Evolutionary conservation across 345 rosid genomes (phyloP).

Genomic region (Eucalyptus tenuipes): DNA sequence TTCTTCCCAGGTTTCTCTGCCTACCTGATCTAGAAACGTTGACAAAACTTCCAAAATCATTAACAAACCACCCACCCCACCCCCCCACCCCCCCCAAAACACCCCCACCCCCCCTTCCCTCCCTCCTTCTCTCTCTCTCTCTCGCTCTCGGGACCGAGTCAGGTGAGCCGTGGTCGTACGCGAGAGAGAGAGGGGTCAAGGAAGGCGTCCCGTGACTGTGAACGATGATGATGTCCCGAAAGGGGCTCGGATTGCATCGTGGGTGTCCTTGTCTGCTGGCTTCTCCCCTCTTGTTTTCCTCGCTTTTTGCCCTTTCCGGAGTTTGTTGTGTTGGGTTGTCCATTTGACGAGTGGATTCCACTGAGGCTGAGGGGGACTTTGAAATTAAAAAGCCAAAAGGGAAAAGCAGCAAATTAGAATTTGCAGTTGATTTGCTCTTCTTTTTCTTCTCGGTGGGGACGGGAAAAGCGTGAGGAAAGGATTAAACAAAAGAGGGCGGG

Average conservation of each 20-base stretch:
- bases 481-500: not conserved
- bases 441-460: not conserved
- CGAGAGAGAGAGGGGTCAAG: not conserved
- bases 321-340: not conserved
- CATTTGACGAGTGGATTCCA: not conserved
- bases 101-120: accelerated
- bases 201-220: not conserved
- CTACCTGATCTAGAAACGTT: not conserved
- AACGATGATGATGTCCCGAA: not conserved
- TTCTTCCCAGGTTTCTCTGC: not conserved
- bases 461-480: not conserved
- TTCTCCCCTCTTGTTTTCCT: not conserved
- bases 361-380: not conserved
- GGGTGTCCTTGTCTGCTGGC: not conserved
- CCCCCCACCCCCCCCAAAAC: too few relatives aligned
- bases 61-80: not conserved
- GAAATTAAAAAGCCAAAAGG: not conserved
- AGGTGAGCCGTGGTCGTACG: not conserved
- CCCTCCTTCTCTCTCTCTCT: not conserved
- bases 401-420: not conserved
- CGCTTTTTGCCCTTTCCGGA: not conserved
- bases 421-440: not conserved
- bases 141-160: not conserved
- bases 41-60: not conserved
- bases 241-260: not conserved